These are phyloP conservation scores for Tillandsia fasciculata DNA, from an alignment of 176 grass and related monocot genomes.

Conservation along the genomic window DNA sequence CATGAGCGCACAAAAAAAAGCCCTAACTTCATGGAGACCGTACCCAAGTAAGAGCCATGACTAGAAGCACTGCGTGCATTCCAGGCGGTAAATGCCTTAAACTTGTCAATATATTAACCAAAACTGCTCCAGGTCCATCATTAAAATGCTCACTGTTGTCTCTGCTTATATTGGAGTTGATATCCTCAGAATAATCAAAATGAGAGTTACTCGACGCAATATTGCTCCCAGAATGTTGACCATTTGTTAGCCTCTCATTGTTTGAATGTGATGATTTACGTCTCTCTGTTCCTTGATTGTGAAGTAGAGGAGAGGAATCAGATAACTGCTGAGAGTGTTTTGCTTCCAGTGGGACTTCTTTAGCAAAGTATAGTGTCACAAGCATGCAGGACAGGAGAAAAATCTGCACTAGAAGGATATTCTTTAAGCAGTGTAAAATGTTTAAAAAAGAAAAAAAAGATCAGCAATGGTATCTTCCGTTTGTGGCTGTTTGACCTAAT, in stretches of 20 bases:
- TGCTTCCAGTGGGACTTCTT: slow-evolving; percentile 71
- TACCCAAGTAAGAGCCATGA: slow-evolving; percentile 99
- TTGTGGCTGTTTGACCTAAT: too few species aligned
- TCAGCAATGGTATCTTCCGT: too few species aligned
- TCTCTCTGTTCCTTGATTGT: slow-evolving; percentile 42
- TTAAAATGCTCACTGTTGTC: slow-evolving; percentile 42
- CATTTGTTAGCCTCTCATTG: slow-evolving; percentile 35
- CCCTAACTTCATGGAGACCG: neutral
- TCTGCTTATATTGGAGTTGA: slow-evolving; percentile 26
- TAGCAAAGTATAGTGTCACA: slow-evolving; percentile 92
- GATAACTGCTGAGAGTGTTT: slow-evolving; percentile 34
- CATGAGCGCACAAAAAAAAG: neutral
- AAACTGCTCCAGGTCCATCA: slow-evolving; percentile 86
- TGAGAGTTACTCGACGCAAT: slow-evolving; percentile 21
- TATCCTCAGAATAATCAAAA: slow-evolving; percentile 26
- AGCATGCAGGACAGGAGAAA: slow-evolving; percentile 85
- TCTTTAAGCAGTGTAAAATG: slow-evolving; percentile 1
- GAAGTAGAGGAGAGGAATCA: slow-evolving; percentile 83
- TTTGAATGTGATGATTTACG: slow-evolving; percentile 31
- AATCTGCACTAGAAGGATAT: slow-evolving; percentile 38
- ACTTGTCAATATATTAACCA: slow-evolving; percentile 94
- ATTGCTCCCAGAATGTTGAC: slow-evolving; percentile 23
- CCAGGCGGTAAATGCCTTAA: slow-evolving; percentile 86
- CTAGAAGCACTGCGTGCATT: slow-evolving; percentile 91
- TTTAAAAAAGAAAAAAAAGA: too few species aligned